Base-by-base conservation (phyloP, 768 basidiomycete species). In the Suillus hirtellus region DNA sequence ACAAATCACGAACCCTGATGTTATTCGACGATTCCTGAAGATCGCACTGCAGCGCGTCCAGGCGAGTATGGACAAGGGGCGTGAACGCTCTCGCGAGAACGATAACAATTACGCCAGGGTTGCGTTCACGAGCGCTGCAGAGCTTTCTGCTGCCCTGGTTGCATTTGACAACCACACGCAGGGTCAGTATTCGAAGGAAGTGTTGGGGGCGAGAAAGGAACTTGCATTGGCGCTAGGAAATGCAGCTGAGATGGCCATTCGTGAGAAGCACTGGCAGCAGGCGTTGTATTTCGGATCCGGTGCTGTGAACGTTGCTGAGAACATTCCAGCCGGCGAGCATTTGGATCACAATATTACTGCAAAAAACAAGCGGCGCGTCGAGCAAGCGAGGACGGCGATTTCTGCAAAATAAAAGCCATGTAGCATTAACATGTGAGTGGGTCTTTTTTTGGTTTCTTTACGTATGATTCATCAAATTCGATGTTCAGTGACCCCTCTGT, bases 241-340 rank as follows among this genome's bases (percentile, higher is more conserved):
- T 60, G 75, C 75, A 17, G 74, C 77, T 6, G 75, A 78, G 67
- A 77, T 77, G 77, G 71, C 77, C 2, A 61, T 73, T n/a, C 64
- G 69, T 2, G 49, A 62, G 44, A 54, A 61, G 21, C 59, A 67
- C 12, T 70, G 70, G 58, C 63, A 68, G 11, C 63, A 64, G 37
- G 73, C 73, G n/a, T 60, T 75, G 43, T 65, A 61, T 24, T 75
- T 70, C 40, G 76, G 72, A 21, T 62, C 64, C 3, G 70, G 68
- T 9, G 68, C 73, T 6, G 67, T 72, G 24, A 64, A 63, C 12
- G 64, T 63, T 44, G 73, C 60, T 19, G 63, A 72, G 43, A 60
- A 60, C 40, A 63, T 72, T 10, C 62, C 67, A 35, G 59, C 62
- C 3, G 24, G 35, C 5, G 66, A 74, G 31, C 62, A 52, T 6